Base-by-base conservation (phyloP, 768 basidiomycete genomes). In the Tricholoma terreum region DNA sequence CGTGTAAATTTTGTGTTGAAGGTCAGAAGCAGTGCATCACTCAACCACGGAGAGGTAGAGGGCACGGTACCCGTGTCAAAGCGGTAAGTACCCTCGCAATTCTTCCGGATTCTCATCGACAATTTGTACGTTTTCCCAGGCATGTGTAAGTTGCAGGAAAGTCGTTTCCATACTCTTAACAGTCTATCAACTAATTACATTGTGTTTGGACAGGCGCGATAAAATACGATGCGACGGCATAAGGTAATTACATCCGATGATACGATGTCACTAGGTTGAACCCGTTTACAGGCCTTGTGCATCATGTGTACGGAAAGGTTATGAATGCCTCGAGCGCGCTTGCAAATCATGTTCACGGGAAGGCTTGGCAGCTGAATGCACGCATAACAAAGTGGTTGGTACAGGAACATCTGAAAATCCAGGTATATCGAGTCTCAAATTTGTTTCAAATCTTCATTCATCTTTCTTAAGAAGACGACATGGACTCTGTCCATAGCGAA, bases 211-310 rank as follows among this genome's bases (percentile, higher is more conserved):
- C 58, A 85, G 85, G 69, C 82, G 80, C 33, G 81, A 84, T 67
- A 86, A 86, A 67, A 78, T 83, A 57, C 78, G 83, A 4, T 86
- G 85, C 65, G 80, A 84, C 63, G 84, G 84, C 14, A 69, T 74
- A 57, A 77, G 82, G 84, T 84, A 67, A 61, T 65, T 61, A 22
- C 10, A 38, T 11, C 9, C n/a, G n/a, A n/a, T n/a, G n/a, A 15
- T 14, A 42, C 21, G 11, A 19, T 15, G 19, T 22, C 17, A 12
- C 49, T 22, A n/a, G 21, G 30, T 11, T 14, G 34, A 34, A 30
- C 31, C 17, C 19, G n/a, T 46, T 12, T 34, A 14, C 58, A 83
- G 83, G 61, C 82, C 83, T 50, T 84, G 83, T 63, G 57, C 70
- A 19, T 72, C 78, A 17, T 84, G 83, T 65, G 65, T 67, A 56